phyloP scores from a whole-genome alignment of 208 protist genomes.

The Phytomonas francai region DNA sequence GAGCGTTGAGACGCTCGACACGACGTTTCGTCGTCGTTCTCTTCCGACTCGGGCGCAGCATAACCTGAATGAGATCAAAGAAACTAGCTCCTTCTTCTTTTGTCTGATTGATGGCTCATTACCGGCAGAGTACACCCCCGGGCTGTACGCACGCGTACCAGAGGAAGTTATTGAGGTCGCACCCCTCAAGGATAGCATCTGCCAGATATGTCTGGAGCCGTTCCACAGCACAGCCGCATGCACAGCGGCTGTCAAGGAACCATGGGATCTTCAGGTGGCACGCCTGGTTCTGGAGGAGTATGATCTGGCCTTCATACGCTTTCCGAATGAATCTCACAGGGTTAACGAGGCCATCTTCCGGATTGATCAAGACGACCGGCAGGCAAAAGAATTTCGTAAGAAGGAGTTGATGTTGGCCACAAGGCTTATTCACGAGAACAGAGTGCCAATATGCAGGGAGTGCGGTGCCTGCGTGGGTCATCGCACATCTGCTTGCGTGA shows the following conservation, averaged over 20 bases:
- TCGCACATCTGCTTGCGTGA: slow-evolving; percentile 43
- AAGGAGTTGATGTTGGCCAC: slow-evolving; percentile 69
- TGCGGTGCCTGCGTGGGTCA: slow-evolving; percentile 60
- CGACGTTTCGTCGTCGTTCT: slow-evolving; percentile 47
- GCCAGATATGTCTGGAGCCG: slow-evolving; percentile 60
- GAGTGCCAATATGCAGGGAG: slow-evolving; percentile 43
- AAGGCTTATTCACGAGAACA: slow-evolving; percentile 54
- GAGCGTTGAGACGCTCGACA: slow-evolving; percentile 64
- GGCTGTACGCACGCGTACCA: slow-evolving; percentile 65
- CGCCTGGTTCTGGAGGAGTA: slow-evolving; percentile 60
- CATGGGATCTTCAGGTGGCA: slow-evolving; percentile 76
- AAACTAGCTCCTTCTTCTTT: slow-evolving; percentile 76
- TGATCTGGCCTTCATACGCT: slow-evolving; percentile 38
- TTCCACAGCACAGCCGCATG: slow-evolving; percentile 63
- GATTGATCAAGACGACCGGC: slow-evolving; percentile 71
- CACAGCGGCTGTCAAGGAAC: slow-evolving; percentile 21
- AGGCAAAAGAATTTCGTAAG: slow-evolving; percentile 77
- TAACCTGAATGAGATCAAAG: slow-evolving; percentile 49
- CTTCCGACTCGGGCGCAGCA: slow-evolving; percentile 20
- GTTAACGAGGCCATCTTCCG: slow-evolving; percentile 38
- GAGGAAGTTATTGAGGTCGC: slow-evolving; percentile 63
- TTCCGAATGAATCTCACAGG: slow-evolving; percentile 32
- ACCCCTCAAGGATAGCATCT: slow-evolving; percentile 62
- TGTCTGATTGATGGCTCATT: slow-evolving; percentile 80
- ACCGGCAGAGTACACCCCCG: slow-evolving; percentile 42